Percentiles rank a stretch among this genome's conserved stretches.
These are phyloP conservation scores for Falciphora oryzae DNA, from an alignment of 2,329 filamentous ascomycete genomes.

Conservation along the genomic window DNA sequence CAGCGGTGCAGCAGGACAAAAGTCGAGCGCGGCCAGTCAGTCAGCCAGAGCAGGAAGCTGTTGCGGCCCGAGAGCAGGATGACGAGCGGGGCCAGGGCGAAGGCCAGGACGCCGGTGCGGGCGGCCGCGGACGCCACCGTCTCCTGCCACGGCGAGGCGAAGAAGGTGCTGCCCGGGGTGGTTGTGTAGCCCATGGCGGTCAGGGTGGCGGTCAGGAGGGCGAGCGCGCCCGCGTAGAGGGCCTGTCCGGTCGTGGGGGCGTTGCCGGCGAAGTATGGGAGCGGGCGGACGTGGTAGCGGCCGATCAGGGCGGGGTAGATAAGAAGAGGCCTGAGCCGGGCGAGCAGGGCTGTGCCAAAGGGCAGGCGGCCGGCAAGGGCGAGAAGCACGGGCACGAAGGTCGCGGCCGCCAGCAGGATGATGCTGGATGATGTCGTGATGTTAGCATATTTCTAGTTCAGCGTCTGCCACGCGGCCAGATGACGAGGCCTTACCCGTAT, in stretches of 20 bases:
- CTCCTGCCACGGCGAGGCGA: slow-evolving; percentile 6
- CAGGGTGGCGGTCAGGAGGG: slow-evolving; percentile 15
- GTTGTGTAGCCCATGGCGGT: slow-evolving; percentile 8
- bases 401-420: too few species aligned
- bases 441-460: too few species aligned
- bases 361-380: not conserved
- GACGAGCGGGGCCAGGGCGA: slow-evolving; percentile 22
- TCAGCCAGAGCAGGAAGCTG: slow-evolving; percentile 41
- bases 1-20: slow-evolving; percentile 44
- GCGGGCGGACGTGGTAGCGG: slow-evolving; percentile 24
- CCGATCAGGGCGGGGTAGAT: slow-evolving; percentile 26
- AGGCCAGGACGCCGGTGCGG: slow-evolving; percentile 12
- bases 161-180: not conserved
- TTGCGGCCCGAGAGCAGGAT: slow-evolving; percentile 41
- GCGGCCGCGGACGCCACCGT: slow-evolving; percentile 6
- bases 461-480: too few species aligned
- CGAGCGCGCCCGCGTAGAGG: slow-evolving; percentile 15
- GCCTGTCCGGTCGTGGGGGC: slow-evolving; percentile 21
- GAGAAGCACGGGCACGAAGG: not conserved
- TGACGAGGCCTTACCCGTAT: slow-evolving; percentile 16
- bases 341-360: not conserved
- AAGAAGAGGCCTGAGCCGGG: slow-evolving; percentile 24
- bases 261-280: slow-evolving; percentile 30
- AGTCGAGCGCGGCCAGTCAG: slow-evolving; percentile 43
- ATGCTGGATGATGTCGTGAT: too few species aligned